Conservation (phyloP, 1,139 yeast species). For the Wickerhamiella infanticola region DNA sequence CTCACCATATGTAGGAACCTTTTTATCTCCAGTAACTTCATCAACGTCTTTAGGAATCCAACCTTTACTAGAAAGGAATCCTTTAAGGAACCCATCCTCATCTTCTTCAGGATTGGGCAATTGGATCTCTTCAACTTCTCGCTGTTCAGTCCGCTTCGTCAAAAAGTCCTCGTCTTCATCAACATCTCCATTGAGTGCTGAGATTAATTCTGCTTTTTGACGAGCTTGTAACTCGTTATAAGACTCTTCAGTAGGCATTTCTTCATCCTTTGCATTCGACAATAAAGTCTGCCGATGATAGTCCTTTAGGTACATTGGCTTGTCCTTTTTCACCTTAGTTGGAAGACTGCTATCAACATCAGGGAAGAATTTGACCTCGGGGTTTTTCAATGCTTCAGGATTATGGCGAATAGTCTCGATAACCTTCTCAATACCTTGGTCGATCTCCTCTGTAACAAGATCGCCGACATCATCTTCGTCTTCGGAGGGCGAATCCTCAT, state of each 20-base stretch:
- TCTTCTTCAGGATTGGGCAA: slow-evolving; percentile 59
- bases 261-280: slow-evolving; percentile 36
- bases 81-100: slow-evolving; percentile 53
- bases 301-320: slow-evolving; percentile 81
- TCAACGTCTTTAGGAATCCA: slow-evolving; percentile 64
- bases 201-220: slow-evolving; percentile 52
- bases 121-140: slow-evolving; percentile 22
- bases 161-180: slow-evolving; percentile 40
- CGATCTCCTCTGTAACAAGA: slow-evolving; percentile 71
- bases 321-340: slow-evolving; percentile 19
- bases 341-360: slow-evolving; percentile 35
- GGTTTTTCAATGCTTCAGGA: slow-evolving; percentile 40
- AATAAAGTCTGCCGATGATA: slow-evolving; percentile 75
- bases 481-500: slow-evolving; percentile 32
- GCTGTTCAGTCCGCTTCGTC: slow-evolving; percentile 36
- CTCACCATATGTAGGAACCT: slow-evolving; percentile 38
- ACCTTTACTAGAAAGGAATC: slow-evolving; percentile 61
- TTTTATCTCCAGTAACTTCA: slow-evolving; percentile 33
- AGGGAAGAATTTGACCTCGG: slow-evolving; percentile 52
- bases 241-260: slow-evolving; percentile 40
- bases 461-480: slow-evolving; percentile 93
- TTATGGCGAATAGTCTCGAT: slow-evolving; percentile 60
- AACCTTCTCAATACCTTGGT: slow-evolving; percentile 60
- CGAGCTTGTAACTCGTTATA: slow-evolving; percentile 62
- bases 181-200: slow-evolving; percentile 43